A percentile compares a stretch with the other conserved stretches of the same genome.
Evolutionary conservation across 257 asterid species (phyloP).

Genomic region (Jasminum sambac): DNA sequence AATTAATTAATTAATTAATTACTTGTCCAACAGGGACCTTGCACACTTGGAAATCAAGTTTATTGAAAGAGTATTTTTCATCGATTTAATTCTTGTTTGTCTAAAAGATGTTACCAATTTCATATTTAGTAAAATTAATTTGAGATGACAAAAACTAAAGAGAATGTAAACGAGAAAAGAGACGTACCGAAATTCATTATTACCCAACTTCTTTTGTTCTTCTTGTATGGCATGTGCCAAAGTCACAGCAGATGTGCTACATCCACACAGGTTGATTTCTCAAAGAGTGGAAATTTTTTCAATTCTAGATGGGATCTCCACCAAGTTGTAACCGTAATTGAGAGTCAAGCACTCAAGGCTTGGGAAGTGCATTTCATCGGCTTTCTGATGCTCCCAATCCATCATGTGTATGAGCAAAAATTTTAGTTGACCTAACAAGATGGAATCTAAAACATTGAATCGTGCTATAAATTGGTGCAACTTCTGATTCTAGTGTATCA

Average conservation of each 20-base stretch:
- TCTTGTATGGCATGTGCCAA: slow-evolving; percentile 1
- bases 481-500: too few species aligned
- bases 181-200: neutral
- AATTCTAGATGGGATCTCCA: slow-evolving; percentile 15
- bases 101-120: too few species aligned
- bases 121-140: too few species aligned
- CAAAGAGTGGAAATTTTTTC: slow-evolving; percentile 9
- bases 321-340: neutral
- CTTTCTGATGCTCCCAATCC: neutral
- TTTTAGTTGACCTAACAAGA: neutral
- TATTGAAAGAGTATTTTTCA: too few species aligned
- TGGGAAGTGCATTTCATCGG: slow-evolving; percentile 8
- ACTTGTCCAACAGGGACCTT: too few species aligned
- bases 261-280: neutral
- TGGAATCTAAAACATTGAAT: too few species aligned
- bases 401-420: neutral
- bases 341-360: slow-evolving; percentile 2
- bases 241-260: neutral
- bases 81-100: too few species aligned
- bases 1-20: too few species aligned
- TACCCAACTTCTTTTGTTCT: slow-evolving; percentile 4
- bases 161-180: neutral
- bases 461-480: too few species aligned
- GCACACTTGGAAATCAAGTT: too few species aligned
- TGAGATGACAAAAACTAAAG: too few species aligned